Evolutionary conservation across 768 basidiomycete species (phyloP).

Genomic region (Artomyces pyxidatus): DNA sequence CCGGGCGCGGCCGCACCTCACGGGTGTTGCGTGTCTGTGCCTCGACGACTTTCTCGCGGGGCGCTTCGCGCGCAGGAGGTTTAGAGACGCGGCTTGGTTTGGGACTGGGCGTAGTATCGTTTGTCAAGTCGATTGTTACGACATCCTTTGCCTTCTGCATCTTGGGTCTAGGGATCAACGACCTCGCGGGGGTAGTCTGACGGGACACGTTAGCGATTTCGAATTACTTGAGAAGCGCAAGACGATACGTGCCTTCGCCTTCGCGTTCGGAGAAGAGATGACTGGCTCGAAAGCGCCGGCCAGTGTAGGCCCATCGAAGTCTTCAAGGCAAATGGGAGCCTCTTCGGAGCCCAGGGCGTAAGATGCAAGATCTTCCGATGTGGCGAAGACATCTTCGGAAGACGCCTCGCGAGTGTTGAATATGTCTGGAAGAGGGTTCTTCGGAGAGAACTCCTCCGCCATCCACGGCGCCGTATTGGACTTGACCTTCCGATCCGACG

Average conservation of each 20-base stretch:
- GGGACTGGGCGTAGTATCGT: not conserved
- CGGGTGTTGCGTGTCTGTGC: not conserved
- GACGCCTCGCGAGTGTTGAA: not conserved
- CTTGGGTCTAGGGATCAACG: not conserved
- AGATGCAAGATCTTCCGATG: not conserved
- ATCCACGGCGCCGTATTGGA: not conserved
- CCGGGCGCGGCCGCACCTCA: too few relatives aligned
- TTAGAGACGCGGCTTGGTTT: too few relatives aligned
- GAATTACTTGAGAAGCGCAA: too few relatives aligned
- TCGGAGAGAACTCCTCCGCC: not conserved
- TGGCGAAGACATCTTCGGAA: not conserved
- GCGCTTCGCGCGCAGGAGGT: not conserved
- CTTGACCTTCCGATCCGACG: not conserved
- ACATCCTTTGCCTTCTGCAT: not conserved
- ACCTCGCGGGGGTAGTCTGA: not conserved
- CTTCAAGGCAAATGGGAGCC: not conserved
- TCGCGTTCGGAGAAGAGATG: too few relatives aligned
- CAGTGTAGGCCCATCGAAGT: not conserved
- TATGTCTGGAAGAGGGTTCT: not conserved
- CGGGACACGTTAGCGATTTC: too few relatives aligned
- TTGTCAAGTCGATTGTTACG: not conserved
- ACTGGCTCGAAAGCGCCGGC: too few relatives aligned
- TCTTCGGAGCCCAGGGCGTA: not conserved
- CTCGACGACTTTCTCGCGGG: not conserved
- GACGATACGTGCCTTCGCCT: too few relatives aligned